Conservation (phyloP, 129 eudicot genomes). For the Flaveria robusta region DNA sequence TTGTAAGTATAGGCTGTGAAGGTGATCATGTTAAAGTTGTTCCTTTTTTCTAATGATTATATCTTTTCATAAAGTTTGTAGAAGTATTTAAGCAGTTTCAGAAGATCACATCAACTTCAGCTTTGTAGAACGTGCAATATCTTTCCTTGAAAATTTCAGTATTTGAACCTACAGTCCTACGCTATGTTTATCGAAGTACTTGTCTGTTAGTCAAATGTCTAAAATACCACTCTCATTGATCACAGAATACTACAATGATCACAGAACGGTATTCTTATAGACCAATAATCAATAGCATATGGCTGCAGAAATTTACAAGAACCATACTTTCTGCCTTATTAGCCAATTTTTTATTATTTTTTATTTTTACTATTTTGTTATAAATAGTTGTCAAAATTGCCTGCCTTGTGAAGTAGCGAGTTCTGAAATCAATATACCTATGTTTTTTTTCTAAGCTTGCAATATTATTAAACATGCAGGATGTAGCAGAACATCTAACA, state of each 20-base stretch:
- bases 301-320: not conserved
- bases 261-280: not conserved
- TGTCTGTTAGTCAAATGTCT: not conserved
- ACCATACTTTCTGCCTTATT: not conserved
- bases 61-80: too few relatives aligned
- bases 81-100: too few relatives aligned
- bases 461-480: constrained; percentile 47
- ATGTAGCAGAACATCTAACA: constrained; percentile 91
- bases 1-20: not conserved
- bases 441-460: constrained; percentile 10
- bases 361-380: not conserved
- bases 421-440: not conserved
- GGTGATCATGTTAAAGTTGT: not conserved
- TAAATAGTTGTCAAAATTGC: not conserved
- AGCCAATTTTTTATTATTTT: not conserved
- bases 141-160: not conserved
- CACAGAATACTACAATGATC: not conserved
- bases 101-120: too few relatives aligned
- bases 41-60: not conserved
- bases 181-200: not conserved
- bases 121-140: not conserved
- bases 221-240: not conserved
- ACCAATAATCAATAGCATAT: not conserved
- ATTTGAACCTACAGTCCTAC: constrained; percentile 9
- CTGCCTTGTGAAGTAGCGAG: not conserved